These are phyloP conservation scores for Athelia sp. DNA, from an alignment of 1,284 basidiomycete genomes.

Conservation along the genomic window DNA sequence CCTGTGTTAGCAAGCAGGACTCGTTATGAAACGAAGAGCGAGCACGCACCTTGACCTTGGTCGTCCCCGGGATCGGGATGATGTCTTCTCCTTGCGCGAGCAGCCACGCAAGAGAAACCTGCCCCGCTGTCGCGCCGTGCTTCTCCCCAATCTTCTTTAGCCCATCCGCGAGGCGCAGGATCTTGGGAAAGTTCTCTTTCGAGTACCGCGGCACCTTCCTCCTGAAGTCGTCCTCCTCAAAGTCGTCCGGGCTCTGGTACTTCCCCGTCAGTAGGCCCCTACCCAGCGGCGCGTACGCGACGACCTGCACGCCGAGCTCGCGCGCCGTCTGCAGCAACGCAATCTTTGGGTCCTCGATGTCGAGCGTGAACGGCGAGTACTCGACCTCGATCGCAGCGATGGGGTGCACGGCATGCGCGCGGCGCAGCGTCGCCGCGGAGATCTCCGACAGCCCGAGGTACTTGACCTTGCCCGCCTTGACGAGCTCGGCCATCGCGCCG, in stretches of 20 bases:
- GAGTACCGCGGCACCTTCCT: constrained; percentile 23
- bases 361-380: constrained; percentile 44
- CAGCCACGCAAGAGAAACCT: constrained; percentile 60
- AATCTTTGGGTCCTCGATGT: constrained; percentile 35
- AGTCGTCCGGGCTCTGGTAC: constrained; percentile 31
- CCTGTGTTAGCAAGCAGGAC: background rate
- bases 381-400: constrained; percentile 43
- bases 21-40: background rate
- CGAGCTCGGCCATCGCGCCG: constrained; percentile 28
- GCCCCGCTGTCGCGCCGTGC: constrained; percentile 46
- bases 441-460: constrained; percentile 48
- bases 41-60: constrained; percentile 31
- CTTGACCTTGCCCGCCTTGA: constrained; percentile 39
- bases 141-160: constrained; percentile 38
- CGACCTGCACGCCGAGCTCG: constrained; percentile 30
- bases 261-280: constrained; percentile 37
- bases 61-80: constrained; percentile 50
- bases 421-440: constrained; percentile 41
- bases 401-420: constrained; percentile 43
- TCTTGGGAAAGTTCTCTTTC: constrained; percentile 51
- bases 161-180: constrained; percentile 45
- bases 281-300: constrained; percentile 39
- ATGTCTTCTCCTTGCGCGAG: constrained; percentile 48
- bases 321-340: constrained; percentile 31
- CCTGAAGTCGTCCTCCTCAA: constrained; percentile 38